A percentile compares a stretch with the other conserved stretches of the same genome.
These are phyloP conservation scores for Pichia pseudocactophila DNA, from an alignment of 805 yeast genomes.

Conservation along the genomic window DNA sequence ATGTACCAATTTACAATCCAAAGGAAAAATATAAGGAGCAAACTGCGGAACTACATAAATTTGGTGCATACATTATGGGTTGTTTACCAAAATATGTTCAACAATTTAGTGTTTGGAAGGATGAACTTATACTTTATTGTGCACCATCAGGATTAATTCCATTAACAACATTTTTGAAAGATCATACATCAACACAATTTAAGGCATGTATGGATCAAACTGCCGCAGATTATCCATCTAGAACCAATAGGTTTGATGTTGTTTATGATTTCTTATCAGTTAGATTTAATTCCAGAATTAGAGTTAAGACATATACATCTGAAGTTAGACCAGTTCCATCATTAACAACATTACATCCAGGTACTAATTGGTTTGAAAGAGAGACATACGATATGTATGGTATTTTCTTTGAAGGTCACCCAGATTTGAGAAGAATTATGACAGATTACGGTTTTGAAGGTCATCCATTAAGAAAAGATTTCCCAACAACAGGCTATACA, in stretches of 20 bases:
- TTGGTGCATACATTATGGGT: slow-evolving; percentile 70
- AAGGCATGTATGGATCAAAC: slow-evolving; percentile 74
- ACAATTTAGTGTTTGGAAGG: slow-evolving; percentile 85
- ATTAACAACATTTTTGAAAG: slow-evolving; percentile 57
- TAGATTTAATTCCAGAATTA: slow-evolving; percentile 76
- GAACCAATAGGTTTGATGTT: slow-evolving; percentile 79
- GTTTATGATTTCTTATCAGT: slow-evolving; percentile 76
- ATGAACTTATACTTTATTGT: slow-evolving; percentile 67
- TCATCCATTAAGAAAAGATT: slow-evolving; percentile 84
- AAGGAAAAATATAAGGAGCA: slow-evolving; percentile 64
- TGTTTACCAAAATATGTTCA: slow-evolving; percentile 76
- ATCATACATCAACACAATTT: slow-evolving; percentile 76
- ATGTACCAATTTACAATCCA: slow-evolving; percentile 58
- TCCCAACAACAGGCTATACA: slow-evolving; percentile 88
- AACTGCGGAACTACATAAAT: slow-evolving; percentile 65
- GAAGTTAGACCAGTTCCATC: slow-evolving; percentile 80
- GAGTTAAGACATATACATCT: slow-evolving; percentile 82
- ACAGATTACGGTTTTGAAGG: slow-evolving; percentile 92
- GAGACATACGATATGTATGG: slow-evolving; percentile 86
- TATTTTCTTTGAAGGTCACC: slow-evolving; percentile 80
- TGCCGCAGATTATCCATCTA: slow-evolving; percentile 78
- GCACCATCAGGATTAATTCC: slow-evolving; percentile 72
- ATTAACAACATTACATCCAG: slow-evolving; percentile 59
- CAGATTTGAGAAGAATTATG: slow-evolving; percentile 81
- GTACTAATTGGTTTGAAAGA: slow-evolving; percentile 87